Evolutionary conservation across 1,139 yeast species (phyloP), one percentile per base, ranked within the genome.

Genomic region (Geotrichum klebahnii): DNA sequence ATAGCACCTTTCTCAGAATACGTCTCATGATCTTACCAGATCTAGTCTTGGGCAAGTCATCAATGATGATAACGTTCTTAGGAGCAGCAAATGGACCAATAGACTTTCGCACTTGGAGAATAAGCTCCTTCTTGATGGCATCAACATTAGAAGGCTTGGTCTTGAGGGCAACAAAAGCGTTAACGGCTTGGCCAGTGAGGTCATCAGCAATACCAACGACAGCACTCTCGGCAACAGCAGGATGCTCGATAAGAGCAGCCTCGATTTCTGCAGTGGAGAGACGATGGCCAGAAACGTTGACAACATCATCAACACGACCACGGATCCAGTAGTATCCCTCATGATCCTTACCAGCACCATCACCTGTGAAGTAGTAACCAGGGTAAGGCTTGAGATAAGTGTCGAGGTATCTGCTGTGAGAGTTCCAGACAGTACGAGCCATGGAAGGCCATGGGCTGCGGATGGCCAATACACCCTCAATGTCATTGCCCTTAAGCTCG

Each of bases 71-170:
- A 52, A 87, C 84, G 36, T 83, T 76, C 73, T 87, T 87, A 69
- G 96, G 96, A 53, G 95, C 92, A 44, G 96, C 96, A 71, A 88
- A 88, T 51, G 96, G 96, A 52, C 96, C 96, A 67, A 88, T 88
- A 63, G 80, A 83, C 64, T 81, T 80, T 74, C 96, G 81, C 50
- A 88, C 95, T 62, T 81, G 85, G 69, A 87, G 70, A 54, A 86
- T 74, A 62, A 87, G 77, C 61, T 81, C 84, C 70, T 82, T 84
- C 76, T 90, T 84, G 61, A 81, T 74, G 46, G 74, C 79, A 47
- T 72, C 69, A 20, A 74, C 76, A 46, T 76, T 80, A 31, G 46
- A 22, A 51, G 76, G 72, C 44, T 76, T 64, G 49, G 65, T 63
- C 70, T 85, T 85, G 66, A 87, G 76, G 32, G 89, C 82, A 54